Evolutionary conservation across 805 yeast species (phyloP).

Genomic region (Ogataea saltuana): DNA sequence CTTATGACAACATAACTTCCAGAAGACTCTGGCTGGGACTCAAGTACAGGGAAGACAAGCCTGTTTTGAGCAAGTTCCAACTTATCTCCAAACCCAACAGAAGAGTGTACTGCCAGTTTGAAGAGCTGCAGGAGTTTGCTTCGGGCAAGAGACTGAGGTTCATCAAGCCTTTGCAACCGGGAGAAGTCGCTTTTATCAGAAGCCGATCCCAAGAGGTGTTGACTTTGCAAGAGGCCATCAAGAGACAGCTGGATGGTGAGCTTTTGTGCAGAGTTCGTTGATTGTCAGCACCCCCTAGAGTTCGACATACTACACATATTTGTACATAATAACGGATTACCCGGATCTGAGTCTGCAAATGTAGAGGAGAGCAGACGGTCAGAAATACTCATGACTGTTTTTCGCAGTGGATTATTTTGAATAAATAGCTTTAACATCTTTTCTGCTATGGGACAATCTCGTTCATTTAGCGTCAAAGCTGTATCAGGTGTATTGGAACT

Average conservation of each 20-base stretch:
- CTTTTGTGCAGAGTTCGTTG: slow-evolving; percentile 69
- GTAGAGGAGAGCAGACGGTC: no score
- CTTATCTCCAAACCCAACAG: slow-evolving; percentile 86
- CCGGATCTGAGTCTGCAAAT: no score
- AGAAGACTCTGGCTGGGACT: slow-evolving; percentile 90
- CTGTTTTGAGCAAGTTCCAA: slow-evolving; percentile 71
- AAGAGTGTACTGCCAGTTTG: slow-evolving; percentile 59
- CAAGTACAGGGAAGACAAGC: slow-evolving; percentile 78
- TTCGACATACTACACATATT: background rate
- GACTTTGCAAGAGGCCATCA: slow-evolving; percentile 85
- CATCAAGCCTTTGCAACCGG: slow-evolving; percentile 81
- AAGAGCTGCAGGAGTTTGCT: slow-evolving; percentile 72
- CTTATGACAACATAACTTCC: slow-evolving; percentile 82
- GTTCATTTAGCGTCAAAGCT: no score
- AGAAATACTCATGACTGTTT: no score
- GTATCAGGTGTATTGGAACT: no score
- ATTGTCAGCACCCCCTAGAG: no score
- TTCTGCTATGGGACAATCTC: no score
- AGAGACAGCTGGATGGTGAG: slow-evolving; percentile 69
- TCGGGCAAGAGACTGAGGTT: slow-evolving; percentile 74
- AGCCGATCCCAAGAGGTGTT: slow-evolving; percentile 51
- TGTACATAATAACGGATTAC: slow-evolving; percentile 3
- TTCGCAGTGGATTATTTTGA: no score
- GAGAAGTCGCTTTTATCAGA: slow-evolving; percentile 77
- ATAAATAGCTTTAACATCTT: no score